Conservation (phyloP, 768 basidiomycete genomes). For the Tulasnella sp. region DNA sequence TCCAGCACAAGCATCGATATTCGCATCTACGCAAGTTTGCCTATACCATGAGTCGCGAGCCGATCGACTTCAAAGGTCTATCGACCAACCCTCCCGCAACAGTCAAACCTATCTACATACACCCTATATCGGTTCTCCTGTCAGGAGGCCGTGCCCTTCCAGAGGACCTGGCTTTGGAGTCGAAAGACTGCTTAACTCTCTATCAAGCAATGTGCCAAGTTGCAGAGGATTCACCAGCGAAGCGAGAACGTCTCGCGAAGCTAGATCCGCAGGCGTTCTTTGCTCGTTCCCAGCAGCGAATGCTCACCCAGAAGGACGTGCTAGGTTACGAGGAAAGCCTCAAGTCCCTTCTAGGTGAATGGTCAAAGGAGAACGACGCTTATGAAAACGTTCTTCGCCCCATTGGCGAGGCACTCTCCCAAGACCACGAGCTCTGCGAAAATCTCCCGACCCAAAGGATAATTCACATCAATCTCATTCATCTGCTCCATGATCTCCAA, state of each 20-base stretch:
- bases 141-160: slow-evolving; percentile 43
- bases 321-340: slow-evolving; percentile 45
- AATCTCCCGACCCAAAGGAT: slow-evolving; percentile 4
- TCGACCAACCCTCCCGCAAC: slow-evolving; percentile 28
- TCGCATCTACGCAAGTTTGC: slow-evolving; percentile 61
- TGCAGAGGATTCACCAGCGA: not conserved
- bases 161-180: slow-evolving; percentile 51
- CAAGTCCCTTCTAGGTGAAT: slow-evolving; percentile 32
- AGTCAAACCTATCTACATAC: slow-evolving; percentile 39
- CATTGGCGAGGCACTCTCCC: slow-evolving; percentile 15
- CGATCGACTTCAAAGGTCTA: slow-evolving; percentile 7
- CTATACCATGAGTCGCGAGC: slow-evolving; percentile 29
- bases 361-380: slow-evolving; percentile 25
- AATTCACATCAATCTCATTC: slow-evolving; percentile 32
- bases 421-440: not conserved
- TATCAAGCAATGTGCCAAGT: slow-evolving; percentile 33
- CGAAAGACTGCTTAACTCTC: slow-evolving; percentile 42
- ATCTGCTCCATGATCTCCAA: slow-evolving; percentile 48
- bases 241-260: slow-evolving; percentile 20
- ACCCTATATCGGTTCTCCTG: slow-evolving; percentile 50
- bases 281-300: slow-evolving; percentile 10
- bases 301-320: slow-evolving; percentile 41
- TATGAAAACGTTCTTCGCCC: slow-evolving; percentile 12
- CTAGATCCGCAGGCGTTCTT: slow-evolving; percentile 41
- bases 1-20: slow-evolving; percentile 57